These are phyloP conservation scores for Papiliotrema flavescens DNA, from an alignment of 1,284 basidiomycete species.

Conservation along the genomic window DNA sequence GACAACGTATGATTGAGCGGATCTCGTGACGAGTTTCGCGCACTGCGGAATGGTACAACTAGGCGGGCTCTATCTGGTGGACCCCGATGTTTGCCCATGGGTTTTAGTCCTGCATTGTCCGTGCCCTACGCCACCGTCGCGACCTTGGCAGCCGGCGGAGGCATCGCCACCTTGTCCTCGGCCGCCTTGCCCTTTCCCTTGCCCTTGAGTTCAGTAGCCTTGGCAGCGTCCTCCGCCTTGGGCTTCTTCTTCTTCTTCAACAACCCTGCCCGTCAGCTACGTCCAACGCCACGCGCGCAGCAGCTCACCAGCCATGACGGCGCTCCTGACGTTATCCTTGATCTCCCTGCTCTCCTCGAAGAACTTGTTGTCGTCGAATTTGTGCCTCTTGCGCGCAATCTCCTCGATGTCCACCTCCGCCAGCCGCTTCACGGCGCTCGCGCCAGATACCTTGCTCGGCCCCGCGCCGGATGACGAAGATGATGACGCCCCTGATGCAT, in stretches of 20 bases:
- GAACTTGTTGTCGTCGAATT: constrained; percentile 88
- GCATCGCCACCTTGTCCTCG: constrained; percentile 32
- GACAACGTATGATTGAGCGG: too few relatives aligned
- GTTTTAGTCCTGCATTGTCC: too few relatives aligned
- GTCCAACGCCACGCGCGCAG: neutral
- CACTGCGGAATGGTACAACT: too few relatives aligned
- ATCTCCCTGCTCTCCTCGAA: constrained; percentile 89
- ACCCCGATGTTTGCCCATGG: too few relatives aligned
- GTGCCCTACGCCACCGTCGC: constrained; percentile 7
- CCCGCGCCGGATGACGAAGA: constrained; percentile 1
- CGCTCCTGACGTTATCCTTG: constrained; percentile 85
- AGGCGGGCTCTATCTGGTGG: too few relatives aligned
- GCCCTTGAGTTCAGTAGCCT: constrained; percentile 6
- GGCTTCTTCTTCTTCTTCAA: constrained; percentile 84
- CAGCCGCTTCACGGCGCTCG: constrained; percentile 38
- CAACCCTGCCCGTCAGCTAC: constrained; percentile 43
- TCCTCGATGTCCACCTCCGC: constrained; percentile 52
- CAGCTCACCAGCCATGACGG: constrained; percentile 72
- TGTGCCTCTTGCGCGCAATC: constrained; percentile 70
- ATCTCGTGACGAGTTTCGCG: too few relatives aligned
- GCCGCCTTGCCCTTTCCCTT: constrained; percentile 11
- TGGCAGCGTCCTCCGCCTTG: constrained; percentile 52
- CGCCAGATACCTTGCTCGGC: neutral
- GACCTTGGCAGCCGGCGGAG: constrained; percentile 24
- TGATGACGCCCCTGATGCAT: neutral